Evolutionary conservation across 108 stramenopile species (phyloP).

Genomic region (Halocafeteria seosinensis): DNA sequence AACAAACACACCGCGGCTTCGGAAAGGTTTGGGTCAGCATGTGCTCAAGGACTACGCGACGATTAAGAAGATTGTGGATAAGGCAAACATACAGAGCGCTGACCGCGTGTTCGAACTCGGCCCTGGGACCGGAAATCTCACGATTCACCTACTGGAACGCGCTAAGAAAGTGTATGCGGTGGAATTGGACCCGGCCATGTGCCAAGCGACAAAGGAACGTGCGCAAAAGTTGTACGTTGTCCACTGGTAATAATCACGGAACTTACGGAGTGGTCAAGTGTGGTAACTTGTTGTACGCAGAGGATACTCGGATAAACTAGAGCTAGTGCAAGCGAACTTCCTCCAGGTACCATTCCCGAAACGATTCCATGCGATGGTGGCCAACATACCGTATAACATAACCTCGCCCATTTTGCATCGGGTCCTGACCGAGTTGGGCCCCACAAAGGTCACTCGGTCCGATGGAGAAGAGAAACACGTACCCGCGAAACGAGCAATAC

Average conservation of each 20-base stretch:
- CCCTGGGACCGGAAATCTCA: constrained; percentile 38
- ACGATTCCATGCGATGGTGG: constrained; percentile 28
- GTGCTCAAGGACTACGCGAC: constrained; percentile 33
- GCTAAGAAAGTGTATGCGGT: constrained; percentile 33
- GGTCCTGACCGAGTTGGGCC: background rate
- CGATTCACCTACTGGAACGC: constrained; percentile 29
- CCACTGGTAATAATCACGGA: too few relatives aligned
- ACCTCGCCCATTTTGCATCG: constrained; percentile 25
- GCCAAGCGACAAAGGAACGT: constrained; percentile 27
- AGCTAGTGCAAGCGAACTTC: constrained; percentile 32
- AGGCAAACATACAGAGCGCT: constrained; percentile 19
- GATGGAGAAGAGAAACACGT: too few relatives aligned
- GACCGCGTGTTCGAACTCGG: constrained; percentile 37
- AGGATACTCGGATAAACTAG: constrained; percentile 16
- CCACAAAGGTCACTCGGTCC: too few relatives aligned
- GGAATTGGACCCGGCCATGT: constrained; percentile 30
- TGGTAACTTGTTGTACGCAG: constrained; percentile 14
- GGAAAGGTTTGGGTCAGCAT: constrained; percentile 30
- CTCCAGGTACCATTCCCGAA: constrained; percentile 29
- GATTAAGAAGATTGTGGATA: constrained; percentile 24
- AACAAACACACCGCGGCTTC: too few relatives aligned
- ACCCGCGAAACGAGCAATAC: background rate
- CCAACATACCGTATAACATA: constrained; percentile 39
- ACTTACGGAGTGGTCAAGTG: background rate
- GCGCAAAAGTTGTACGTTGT: constrained; percentile 2